These are phyloP conservation scores for Pholiota conissans DNA, from an alignment of 768 basidiomycete genomes.

Conservation along the genomic window DNA sequence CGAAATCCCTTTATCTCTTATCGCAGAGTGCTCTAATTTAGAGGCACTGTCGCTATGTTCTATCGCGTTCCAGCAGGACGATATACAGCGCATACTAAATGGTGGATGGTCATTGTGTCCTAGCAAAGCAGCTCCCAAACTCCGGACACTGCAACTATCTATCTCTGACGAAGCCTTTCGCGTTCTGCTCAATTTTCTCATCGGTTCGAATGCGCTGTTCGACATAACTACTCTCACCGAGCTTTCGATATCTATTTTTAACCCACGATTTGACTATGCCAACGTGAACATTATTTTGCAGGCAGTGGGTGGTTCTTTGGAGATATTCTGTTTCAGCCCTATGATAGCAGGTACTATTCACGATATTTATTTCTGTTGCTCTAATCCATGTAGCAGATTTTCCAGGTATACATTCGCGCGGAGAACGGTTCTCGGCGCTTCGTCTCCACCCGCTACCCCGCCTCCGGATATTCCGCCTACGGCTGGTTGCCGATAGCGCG, in stretches of 20 bases:
- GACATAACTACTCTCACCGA: neutral
- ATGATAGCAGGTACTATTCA: neutral
- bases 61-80: slow-evolving; percentile 1
- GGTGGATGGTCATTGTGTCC: neutral
- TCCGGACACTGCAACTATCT: neutral
- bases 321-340: slow-evolving; percentile 5
- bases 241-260: slow-evolving; percentile 7
- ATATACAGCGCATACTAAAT: neutral
- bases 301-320: neutral
- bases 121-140: neutral
- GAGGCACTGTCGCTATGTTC: neutral
- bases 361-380: neutral
- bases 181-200: neutral
- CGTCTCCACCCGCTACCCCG: neutral
- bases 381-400: neutral
- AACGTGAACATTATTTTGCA: neutral
- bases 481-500: neutral
- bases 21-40: neutral
- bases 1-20: slow-evolving; percentile 2
- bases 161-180: slow-evolving; percentile 1
- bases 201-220: neutral
- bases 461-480: neutral
- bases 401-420: neutral
- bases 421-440: neutral
- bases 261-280: neutral